Conservation (phyloP, 768 basidiomycete genomes). For the Daedaleopsis sinensis region DNA sequence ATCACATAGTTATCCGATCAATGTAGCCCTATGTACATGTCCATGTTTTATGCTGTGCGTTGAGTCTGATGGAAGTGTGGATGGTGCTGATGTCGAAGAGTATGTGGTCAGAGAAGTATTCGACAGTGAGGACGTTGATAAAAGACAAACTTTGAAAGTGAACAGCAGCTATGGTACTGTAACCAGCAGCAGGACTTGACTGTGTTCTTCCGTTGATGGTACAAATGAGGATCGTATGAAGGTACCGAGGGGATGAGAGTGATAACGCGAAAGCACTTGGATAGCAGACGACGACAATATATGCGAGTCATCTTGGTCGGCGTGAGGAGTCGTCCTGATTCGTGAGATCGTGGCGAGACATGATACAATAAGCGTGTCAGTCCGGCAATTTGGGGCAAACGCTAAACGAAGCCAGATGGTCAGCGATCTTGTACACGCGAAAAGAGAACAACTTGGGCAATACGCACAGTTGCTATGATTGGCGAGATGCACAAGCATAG, state of each 20-base stretch:
- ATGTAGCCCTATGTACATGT: constrained; percentile 18
- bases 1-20: constrained; percentile 3
- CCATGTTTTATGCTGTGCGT: constrained; percentile 1
- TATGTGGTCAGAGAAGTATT: too few relatives aligned
- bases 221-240: neutral
- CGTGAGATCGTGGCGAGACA: neutral
- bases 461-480: constrained; percentile 12
- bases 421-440: neutral
- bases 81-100: too few relatives aligned
- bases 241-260: neutral
- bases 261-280: constrained; percentile 17
- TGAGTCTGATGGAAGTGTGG: neutral
- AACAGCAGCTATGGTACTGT: neutral
- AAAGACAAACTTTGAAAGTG: neutral
- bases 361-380: neutral
- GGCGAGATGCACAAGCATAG: constrained; percentile 13
- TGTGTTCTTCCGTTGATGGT: constrained; percentile 2
- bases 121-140: too few relatives aligned
- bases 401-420: neutral
- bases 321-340: constrained; percentile 5
- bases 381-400: neutral
- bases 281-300: constrained; percentile 4
- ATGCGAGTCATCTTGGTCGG: constrained; percentile 1
- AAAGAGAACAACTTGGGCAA: neutral
- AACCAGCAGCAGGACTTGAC: neutral